Evolutionary conservation across 225 moss, liverwort and hornwort species (phyloP), one percentile per base, ranked within the genome.

Genomic region (Thuidium tamariscinum): DNA sequence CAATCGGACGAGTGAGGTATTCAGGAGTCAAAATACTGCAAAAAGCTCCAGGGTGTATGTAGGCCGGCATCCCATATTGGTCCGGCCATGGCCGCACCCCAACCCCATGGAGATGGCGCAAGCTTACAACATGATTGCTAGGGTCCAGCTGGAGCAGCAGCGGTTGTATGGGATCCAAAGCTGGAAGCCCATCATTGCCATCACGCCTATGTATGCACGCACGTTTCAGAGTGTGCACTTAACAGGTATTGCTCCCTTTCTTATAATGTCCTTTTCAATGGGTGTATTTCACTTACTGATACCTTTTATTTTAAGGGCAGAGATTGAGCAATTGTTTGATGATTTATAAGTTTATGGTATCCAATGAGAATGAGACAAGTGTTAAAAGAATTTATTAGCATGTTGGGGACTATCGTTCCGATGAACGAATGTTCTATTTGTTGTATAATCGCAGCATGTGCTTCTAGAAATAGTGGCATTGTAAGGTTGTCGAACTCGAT

Each of bases 41-140:
- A 96, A 95, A 78, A 95, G 96, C 87, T 86, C 93, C 62, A 62
- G 94, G 80, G 96, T 98, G 66, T 94, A 95, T 83, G 98, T 98
- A 11, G 98, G 98, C 56, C 92, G 98, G 37, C 98, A 98, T 68
- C 92, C 91, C 34, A 98, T 98, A 86, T 87, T 96, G 89, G 86
- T 95, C 66, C 90, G 98, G 83, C 93, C 95, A 66, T 95, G 95
- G 95, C 96, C 98, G 32, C 95, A 98, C 82, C 98, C 98, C 9
- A 93, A 98, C 90, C 94, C 95, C 21, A 16, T 88, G 52, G 95
- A 98, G 82, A 91, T 95, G 86, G 89, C 96, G 81, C 88, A 87
- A 82, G 95, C 96, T 48, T 93, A 94, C 82, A 87, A 85, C 67
- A 84, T 95, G 86, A 91, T 98, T 72, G 87, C 92, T 37, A 91